Evolutionary conservation across 371 early-diverging fungal genomes (phyloP), one percentile per base, ranked within the genome.

Genomic region (Actinomortierella ambigua): DNA sequence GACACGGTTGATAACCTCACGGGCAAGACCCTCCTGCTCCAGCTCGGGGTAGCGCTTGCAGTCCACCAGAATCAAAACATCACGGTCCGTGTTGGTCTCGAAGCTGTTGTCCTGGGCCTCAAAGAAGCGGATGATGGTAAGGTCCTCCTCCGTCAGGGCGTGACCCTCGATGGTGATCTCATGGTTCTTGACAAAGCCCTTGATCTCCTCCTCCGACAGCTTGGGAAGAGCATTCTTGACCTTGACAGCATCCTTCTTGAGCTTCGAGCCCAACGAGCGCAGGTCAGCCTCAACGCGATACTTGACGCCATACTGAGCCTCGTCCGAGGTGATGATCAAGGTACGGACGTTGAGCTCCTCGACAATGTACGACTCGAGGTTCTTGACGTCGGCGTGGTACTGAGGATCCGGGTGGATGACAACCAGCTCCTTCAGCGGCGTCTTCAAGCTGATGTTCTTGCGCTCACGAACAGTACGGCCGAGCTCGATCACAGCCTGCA

Each of bases 1-100:
- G 20, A 99, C 93, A 69, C 99, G 93, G 87, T 98, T 99, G 67
- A 98, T 90, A 65, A 99, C 81, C 83, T 99, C 99, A 68, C 99
- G 89, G 22, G 99, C 99, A 55, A 90, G 61, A 61, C 97, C 98
- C 81, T 98, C 98, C 65, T 93, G 89, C 69, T 93, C 85, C 28
- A 99, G 86, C 54, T 88, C 89, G 40, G 89, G 83, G 77, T 95
- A 92, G 44, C 88, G 79, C 63, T 90, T 85, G 48, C 84, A 85
- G 79, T 99, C 98, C 75, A 99, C 73, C 64, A 99, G 83, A 56
- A 98, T 87, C 51, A 99, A 82, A 11, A 95, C 93, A 47, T 95
- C 93, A 76, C 85, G 85, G 65, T 94, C 93, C 23, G 85, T 84
- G 65, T 88, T 88, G 51, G 95, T 88, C 67, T 93, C 91, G 63